These are phyloP conservation scores for Trichoderma sp. DNA, from an alignment of 2,329 filamentous ascomycete species.

Conservation along the genomic window DNA sequence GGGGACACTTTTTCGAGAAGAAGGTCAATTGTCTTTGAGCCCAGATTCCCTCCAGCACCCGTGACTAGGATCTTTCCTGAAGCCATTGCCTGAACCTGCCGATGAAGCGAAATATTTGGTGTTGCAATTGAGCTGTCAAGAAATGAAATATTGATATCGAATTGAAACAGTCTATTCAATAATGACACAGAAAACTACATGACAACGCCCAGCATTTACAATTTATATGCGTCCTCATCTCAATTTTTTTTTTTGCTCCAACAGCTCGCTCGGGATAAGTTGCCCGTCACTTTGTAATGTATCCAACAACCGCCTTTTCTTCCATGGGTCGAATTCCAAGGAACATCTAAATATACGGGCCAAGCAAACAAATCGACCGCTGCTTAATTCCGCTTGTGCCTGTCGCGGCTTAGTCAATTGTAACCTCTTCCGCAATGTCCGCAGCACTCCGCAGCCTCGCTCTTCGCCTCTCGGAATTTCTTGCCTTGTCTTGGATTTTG, in stretches of 20 bases:
- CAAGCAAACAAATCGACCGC: no score
- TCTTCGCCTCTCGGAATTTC: not conserved
- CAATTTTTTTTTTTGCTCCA: not conserved
- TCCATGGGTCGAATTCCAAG: no score
- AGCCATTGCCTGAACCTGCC: not conserved
- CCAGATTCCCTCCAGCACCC: not conserved
- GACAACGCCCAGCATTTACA: not conserved
- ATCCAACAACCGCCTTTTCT: no score
- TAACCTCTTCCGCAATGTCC: not conserved
- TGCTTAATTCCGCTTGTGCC: not conserved
- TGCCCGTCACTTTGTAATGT: not conserved
- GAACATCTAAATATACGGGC: not conserved
- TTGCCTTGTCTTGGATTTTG: not conserved
- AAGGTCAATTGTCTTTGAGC: not conserved
- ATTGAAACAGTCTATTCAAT: not conserved
- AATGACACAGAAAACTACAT: not conserved
- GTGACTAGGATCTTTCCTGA: constrained; percentile 6
- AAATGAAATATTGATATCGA: not conserved
- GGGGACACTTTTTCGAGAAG: not conserved
- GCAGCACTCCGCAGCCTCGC: no score
- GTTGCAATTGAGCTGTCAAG: not conserved
- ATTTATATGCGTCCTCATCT: not conserved
- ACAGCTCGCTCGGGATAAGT: not conserved
- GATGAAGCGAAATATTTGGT: not conserved
- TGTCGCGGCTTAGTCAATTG: not conserved